Evolutionary conservation across 768 basidiomycete species (phyloP).

Genomic region (Russula griseocarnosa): DNA sequence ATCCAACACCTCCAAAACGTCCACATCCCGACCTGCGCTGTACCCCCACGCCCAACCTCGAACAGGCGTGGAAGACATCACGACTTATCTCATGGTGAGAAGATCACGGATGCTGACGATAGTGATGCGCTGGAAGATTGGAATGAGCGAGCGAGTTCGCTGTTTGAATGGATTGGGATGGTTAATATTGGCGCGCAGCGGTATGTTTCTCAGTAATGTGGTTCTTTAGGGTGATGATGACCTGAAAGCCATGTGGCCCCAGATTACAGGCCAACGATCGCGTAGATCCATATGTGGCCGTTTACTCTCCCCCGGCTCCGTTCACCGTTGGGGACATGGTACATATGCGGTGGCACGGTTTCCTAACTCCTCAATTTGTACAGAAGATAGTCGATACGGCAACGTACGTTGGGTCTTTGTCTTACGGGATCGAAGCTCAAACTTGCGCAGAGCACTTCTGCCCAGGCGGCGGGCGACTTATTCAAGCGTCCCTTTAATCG

Average conservation of each 20-base stretch:
- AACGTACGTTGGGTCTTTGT: slow-evolving; percentile 36
- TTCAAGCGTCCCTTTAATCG: slow-evolving; percentile 37
- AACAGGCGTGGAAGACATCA: slow-evolving; percentile 7
- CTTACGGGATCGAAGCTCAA: background rate
- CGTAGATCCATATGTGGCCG: slow-evolving; percentile 63
- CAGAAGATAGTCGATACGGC: slow-evolving; percentile 47
- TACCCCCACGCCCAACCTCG: slow-evolving; percentile 32
- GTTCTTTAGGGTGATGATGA: background rate
- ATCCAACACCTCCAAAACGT: slow-evolving; percentile 36
- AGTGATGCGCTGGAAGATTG: slow-evolving; percentile 48
- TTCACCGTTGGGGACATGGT: slow-evolving; percentile 45
- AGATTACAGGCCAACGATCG: slow-evolving; percentile 61
- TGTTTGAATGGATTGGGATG: slow-evolving; percentile 77
- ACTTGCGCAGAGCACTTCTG: background rate
- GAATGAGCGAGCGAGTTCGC: slow-evolving; percentile 40
- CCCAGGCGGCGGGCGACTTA: background rate
- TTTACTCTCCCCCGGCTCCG: slow-evolving; percentile 55
- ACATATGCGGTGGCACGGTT: slow-evolving; percentile 58
- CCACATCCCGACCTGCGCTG: slow-evolving; percentile 40
- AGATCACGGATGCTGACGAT: slow-evolving; percentile 31
- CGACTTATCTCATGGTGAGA: background rate
- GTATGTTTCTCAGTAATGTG: slow-evolving; percentile 34
- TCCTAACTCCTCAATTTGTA: slow-evolving; percentile 51
- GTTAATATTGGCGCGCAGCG: slow-evolving; percentile 62
- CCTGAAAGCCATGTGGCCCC: background rate